phyloP scores from a whole-genome alignment of 1,284 basidiomycete species.

The Leccinum insolens region DNA sequence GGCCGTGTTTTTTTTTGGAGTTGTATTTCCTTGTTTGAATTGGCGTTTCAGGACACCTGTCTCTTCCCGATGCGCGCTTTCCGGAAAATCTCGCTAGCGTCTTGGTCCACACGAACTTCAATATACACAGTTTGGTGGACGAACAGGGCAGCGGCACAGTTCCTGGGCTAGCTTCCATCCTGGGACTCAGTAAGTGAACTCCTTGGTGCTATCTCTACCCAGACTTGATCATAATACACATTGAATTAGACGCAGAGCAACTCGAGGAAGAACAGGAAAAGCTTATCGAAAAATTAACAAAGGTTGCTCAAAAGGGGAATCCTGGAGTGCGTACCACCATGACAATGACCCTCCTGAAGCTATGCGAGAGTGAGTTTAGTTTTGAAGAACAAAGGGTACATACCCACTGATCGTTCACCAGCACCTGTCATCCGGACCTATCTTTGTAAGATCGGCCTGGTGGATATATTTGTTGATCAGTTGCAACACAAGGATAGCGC shows the following conservation, averaged over 20 bases:
- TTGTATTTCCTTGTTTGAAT: neutral
- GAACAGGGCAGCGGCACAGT: neutral
- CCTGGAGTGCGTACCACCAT: constrained; percentile 21
- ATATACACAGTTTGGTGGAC: neutral
- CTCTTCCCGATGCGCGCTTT: neutral
- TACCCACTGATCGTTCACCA: constrained; percentile 2
- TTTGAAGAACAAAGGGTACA: neutral
- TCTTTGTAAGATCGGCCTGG: constrained; percentile 1
- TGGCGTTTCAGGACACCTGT: neutral
- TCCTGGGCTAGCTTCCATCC: neutral
- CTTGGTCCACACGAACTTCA: neutral
- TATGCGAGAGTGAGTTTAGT: constrained; percentile 18
- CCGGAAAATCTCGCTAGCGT: neutral
- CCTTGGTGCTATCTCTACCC: neutral
- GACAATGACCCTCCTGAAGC: constrained; percentile 24
- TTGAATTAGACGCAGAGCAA: constrained; percentile 7
- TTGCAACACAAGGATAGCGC: constrained; percentile 15
- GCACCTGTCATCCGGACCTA: constrained; percentile 5
- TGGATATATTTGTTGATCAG: constrained; percentile 16
- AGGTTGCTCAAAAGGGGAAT: constrained; percentile 3
- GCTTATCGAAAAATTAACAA: constrained; percentile 17
- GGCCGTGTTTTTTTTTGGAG: neutral
- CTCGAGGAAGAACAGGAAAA: constrained; percentile 6
- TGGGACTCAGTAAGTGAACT: neutral
- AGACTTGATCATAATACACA: neutral